Evolutionary conservation across 129 eudicot genomes (phyloP).

Genomic region (Deinandra increscens): DNA sequence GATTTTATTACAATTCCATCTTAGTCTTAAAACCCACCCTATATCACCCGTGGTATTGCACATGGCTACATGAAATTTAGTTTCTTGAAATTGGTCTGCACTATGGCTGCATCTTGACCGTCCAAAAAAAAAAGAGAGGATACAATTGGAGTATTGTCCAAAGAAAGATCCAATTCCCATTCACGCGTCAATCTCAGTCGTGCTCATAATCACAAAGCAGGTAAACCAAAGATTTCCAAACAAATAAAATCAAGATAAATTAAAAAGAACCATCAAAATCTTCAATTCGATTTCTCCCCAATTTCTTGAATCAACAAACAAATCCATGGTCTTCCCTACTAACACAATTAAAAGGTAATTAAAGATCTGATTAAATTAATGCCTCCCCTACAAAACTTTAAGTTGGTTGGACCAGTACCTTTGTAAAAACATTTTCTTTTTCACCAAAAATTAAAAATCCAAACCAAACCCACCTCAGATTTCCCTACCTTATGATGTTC

Average conservation of each 20-base stretch:
- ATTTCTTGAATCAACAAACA: slow-evolving; percentile 19
- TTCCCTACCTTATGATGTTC: slow-evolving; percentile 14
- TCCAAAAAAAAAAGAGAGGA: slow-evolving; percentile 5
- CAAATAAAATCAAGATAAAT: slow-evolving; percentile 15
- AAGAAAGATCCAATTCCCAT: slow-evolving; percentile 18
- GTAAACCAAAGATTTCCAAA: slow-evolving; percentile 17
- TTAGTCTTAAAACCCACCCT: background rate
- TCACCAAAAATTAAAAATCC: slow-evolving; percentile 12
- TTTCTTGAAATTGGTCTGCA: background rate
- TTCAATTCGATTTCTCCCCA: slow-evolving; percentile 15
- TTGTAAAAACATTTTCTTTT: slow-evolving; percentile 2
- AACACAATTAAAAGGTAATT: slow-evolving; percentile 26
- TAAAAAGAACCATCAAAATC: background rate
- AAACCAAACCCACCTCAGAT: slow-evolving; percentile 24
- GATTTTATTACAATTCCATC: no score
- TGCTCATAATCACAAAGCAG: background rate
- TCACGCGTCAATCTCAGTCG: slow-evolving; percentile 23
- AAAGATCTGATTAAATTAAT: slow-evolving; percentile 35
- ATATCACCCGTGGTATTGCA: background rate
- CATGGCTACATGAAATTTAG: background rate
- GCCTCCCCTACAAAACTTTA: slow-evolving; percentile 25
- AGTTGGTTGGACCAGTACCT: slow-evolving; percentile 32
- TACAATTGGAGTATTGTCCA: background rate
- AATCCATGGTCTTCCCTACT: background rate
- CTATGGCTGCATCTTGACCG: slow-evolving; percentile 29